Base-by-base conservation (phyloP, 805 yeast genomes). In the Suhomyces emberorum region DNA sequence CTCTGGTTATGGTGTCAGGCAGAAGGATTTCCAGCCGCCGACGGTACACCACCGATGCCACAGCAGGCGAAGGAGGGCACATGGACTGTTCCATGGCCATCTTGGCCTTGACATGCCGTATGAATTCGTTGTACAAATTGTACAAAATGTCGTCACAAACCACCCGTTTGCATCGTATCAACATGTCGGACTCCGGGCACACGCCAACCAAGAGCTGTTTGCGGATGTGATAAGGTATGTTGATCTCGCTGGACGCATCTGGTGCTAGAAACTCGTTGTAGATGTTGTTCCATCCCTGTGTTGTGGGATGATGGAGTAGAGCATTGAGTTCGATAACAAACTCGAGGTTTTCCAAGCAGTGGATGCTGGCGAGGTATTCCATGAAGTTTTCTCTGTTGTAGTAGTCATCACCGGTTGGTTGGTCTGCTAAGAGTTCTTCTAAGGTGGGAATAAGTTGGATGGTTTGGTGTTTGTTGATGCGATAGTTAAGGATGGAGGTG, bases 321-420 rank as follows among this genome's bases (percentile, higher is more conserved):
- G 33, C 28, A 37, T 56, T 54, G 15, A 58, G 38, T 28, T 51
- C 58, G 17, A 54, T 27, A 15, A 65, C 43, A 32, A 62, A 65
- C 40, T 63, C 67, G 23, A 56, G 51, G 46, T 64, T 65, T 39
- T 65, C 71, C 30, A 56, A 42, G 47, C 70, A 65, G 42, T 65
- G 71, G 20, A 53, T 51, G 12, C 43, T 36, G 14, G 40, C 28
- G 20, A 65, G 51, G 37, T 49, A 65, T 32, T 51, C 47, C 15
- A 49, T 30, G 35, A 65, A 65, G 29, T 48, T 32, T 24, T 30
- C 35, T 12, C 42, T 34, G 42, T 39, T 45, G 34, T 47, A 52
- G 30, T 31, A 34, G 12, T 27, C 24, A 14, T 35, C 39, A 9
- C 19, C 10, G 24, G 20, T 16, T 11, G 14, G 15, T 10, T 37